Conservation (phyloP, 176 grass and related monocot genomes). For the Zea luxurians region DNA sequence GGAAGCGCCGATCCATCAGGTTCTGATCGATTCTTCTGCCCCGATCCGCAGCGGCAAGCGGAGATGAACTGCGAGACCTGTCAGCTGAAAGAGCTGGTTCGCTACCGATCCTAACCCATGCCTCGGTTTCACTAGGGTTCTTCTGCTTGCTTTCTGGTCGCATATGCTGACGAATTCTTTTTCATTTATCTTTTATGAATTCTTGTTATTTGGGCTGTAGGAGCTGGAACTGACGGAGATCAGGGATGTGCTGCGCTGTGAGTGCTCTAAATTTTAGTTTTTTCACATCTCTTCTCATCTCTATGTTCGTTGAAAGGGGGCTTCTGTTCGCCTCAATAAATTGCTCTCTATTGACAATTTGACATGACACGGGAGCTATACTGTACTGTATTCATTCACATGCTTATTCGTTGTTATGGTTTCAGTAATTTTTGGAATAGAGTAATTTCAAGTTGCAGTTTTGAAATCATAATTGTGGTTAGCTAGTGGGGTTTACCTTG, state of each 20-base stretch:
- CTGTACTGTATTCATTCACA: background rate
- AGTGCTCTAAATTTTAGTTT: slow-evolving; percentile 16
- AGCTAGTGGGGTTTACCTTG: background rate
- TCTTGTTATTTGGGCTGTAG: slow-evolving; percentile 23
- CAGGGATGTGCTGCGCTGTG: slow-evolving; percentile 57
- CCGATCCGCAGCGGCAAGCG: background rate
- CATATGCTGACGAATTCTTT: slow-evolving; percentile 3
- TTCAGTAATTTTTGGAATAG: background rate
- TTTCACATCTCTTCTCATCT: background rate
- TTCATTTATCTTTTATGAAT: background rate
- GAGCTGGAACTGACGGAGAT: slow-evolving; percentile 43
- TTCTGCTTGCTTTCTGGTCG: background rate
- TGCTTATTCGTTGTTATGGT: slow-evolving; percentile 21
- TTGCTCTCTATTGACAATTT: background rate
- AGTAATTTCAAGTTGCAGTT: background rate
- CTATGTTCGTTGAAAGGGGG: background rate
- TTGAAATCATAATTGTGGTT: background rate
- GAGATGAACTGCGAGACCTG: slow-evolving; percentile 67
- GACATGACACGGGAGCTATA: background rate
- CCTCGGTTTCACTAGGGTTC: background rate
- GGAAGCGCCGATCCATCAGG: background rate
- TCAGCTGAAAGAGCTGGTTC: slow-evolving; percentile 62
- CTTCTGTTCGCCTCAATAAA: background rate
- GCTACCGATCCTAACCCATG: slow-evolving; percentile 16
- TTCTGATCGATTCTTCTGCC: background rate